Evolutionary conservation across 768 basidiomycete genomes (phyloP).

Genomic region (Boletales sp.): DNA sequence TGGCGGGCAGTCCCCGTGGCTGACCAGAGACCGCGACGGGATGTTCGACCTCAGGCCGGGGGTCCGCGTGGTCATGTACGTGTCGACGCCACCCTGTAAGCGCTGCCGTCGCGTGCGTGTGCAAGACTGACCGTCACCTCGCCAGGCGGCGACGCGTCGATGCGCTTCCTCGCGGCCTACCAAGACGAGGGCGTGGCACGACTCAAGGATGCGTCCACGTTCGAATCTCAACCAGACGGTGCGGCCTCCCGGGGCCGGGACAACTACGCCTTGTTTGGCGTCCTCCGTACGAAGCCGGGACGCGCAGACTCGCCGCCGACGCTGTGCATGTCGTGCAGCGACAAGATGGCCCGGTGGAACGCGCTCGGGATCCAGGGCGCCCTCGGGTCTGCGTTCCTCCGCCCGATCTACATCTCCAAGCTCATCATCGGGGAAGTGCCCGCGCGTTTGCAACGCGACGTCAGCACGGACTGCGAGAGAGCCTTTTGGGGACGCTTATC

Average conservation of each 20-base stretch:
- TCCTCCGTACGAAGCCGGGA: conserved; percentile 91
- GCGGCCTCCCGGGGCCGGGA: conserved; percentile 70
- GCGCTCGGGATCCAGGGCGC: conserved; percentile 86
- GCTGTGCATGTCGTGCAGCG: conserved; percentile 86
- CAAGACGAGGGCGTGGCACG: conserved; percentile 73
- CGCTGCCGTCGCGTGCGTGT: conserved; percentile 45
- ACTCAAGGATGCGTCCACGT: conserved; percentile 51
- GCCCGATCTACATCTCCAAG: conserved; percentile 60
- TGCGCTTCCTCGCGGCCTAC: conserved; percentile 64
- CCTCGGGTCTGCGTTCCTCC: conserved; percentile 51
- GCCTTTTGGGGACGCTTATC: conserved; percentile 61
- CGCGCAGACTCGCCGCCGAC: conserved; percentile 86
- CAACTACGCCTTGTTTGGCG: conserved; percentile 70
- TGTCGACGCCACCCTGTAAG: conserved; percentile 66
- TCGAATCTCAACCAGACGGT: conserved; percentile 33
- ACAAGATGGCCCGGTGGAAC: conserved; percentile 89
- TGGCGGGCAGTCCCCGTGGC: conserved; percentile 46
- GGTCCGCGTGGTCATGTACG: conserved; percentile 63
- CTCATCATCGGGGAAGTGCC: conserved; percentile 76
- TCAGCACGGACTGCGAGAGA: conserved; percentile 60
- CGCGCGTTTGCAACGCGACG: conserved; percentile 32
- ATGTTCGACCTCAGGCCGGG: conserved; percentile 44
- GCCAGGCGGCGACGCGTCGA: conserved; percentile 88
- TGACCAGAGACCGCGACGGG: conserved; percentile 34
- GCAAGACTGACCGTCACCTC: too few relatives aligned